Conservation (phyloP, 2,329 filamentous ascomycete genomes). For the Phoma sp. region DNA sequence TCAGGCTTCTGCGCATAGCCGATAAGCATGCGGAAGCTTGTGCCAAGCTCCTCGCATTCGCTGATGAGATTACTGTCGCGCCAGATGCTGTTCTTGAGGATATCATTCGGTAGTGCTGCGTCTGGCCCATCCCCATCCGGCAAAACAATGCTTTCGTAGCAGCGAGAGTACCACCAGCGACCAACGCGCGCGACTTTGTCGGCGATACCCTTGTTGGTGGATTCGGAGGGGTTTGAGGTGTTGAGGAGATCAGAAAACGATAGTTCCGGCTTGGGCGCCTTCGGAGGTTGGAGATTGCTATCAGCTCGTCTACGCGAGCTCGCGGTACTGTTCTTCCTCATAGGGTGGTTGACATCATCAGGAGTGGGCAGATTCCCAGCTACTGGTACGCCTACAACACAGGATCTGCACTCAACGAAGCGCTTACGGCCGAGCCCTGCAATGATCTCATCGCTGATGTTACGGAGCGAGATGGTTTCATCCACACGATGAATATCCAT, state of each 20-base stretch:
- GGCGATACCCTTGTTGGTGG: constrained; percentile 81
- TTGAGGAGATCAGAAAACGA: constrained; percentile 50
- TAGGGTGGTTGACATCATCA: constrained; percentile 32
- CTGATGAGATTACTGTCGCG: constrained; percentile 74
- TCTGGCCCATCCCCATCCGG: constrained; percentile 43
- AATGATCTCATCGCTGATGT: constrained; percentile 64
- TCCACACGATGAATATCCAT: constrained; percentile 70
- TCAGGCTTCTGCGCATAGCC: constrained; percentile 85
- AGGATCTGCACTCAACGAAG: constrained; percentile 76
- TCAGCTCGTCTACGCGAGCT: constrained; percentile 26
- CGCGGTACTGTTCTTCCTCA: constrained; percentile 41
- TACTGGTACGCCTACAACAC: constrained; percentile 79
- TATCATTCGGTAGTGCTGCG: constrained; percentile 42
- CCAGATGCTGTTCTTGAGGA: constrained; percentile 74
- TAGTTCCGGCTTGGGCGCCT: constrained; percentile 39
- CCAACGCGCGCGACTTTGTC: constrained; percentile 92
- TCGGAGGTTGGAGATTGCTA: constrained; percentile 18
- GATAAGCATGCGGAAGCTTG: constrained; percentile 88
- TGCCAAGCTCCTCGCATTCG: constrained; percentile 87
- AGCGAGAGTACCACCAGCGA: constrained; percentile 94
- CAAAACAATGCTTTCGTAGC: constrained; percentile 77
- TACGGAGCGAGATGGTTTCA: constrained; percentile 65
- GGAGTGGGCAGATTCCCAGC: constrained; percentile 56
- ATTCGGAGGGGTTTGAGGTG: constrained; percentile 41
- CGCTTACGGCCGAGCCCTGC: constrained; percentile 72